These are phyloP conservation scores for Basipetospora chlamydospora DNA, from an alignment of 2,329 filamentous ascomycete species.

Conservation along the genomic window DNA sequence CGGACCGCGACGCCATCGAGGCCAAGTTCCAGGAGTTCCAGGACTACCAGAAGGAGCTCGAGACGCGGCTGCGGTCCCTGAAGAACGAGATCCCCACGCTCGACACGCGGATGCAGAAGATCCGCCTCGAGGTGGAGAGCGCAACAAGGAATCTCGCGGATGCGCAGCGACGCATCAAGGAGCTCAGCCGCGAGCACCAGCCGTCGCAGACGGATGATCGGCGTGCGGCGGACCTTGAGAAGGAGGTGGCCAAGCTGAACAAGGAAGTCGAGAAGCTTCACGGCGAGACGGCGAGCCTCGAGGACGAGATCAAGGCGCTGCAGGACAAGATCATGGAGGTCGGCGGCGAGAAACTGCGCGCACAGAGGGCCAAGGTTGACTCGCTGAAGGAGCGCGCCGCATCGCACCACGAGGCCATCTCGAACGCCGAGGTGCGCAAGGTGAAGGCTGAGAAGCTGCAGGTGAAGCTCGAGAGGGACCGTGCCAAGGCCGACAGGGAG, in stretches of 20 bases:
- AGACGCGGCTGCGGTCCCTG: constrained; percentile 56
- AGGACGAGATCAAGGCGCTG: constrained; percentile 81
- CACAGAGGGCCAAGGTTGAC: constrained; percentile 84
- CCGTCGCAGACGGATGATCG: constrained; percentile 68
- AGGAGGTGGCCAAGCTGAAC: constrained; percentile 60
- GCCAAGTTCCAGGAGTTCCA: constrained; percentile 73
- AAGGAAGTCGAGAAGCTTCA: constrained; percentile 68
- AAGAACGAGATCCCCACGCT: constrained; percentile 68
- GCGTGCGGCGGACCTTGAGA: constrained; percentile 57
- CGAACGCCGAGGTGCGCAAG: constrained; percentile 72
- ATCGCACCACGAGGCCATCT: constrained; percentile 66
- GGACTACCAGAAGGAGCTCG: constrained; percentile 67
- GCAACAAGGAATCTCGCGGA: constrained; percentile 72
- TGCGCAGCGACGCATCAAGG: constrained; percentile 69
- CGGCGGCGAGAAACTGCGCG: constrained; percentile 80
- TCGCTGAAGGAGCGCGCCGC: constrained; percentile 74
- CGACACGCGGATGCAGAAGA: constrained; percentile 85
- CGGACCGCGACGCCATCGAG: constrained; percentile 74
- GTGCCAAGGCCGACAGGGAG: constrained; percentile 65
- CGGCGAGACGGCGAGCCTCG: constrained; percentile 73
- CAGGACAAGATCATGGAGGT: constrained; percentile 98
- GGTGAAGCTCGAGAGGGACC: constrained; percentile 72
- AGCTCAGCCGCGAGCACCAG: constrained; percentile 68
- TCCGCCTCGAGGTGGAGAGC: constrained; percentile 77
- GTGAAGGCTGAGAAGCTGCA: constrained; percentile 91